phyloP scores from a whole-genome alignment of 139 green algal species.

The Volvox reticuliferus region DNA sequence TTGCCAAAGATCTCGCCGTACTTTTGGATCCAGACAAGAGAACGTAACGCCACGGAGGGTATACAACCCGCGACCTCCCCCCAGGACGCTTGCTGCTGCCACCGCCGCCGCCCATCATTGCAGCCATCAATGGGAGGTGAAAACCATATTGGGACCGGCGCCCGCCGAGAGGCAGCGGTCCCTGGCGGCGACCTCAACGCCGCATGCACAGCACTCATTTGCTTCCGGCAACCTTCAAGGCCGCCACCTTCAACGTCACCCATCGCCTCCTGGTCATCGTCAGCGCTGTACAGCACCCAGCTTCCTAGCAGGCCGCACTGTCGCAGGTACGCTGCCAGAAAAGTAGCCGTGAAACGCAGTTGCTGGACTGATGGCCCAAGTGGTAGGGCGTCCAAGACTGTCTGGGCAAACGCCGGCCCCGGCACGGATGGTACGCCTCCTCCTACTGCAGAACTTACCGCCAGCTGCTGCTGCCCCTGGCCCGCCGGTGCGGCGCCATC shows the following conservation, averaged over 20 bases:
- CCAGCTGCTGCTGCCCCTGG: background rate
- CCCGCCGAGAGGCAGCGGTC: background rate
- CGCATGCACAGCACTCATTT: background rate
- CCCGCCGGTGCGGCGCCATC: background rate
- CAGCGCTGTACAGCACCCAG: slow-evolving; percentile 14
- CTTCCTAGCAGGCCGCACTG: background rate
- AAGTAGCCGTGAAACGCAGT: slow-evolving; percentile 13
- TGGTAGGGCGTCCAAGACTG: background rate
- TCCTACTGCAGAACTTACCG: background rate
- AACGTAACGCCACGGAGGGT: background rate
- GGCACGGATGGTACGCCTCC: background rate
- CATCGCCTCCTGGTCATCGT: background rate
- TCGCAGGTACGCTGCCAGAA: slow-evolving; percentile 9
- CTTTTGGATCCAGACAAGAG: background rate
- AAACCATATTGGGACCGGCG: background rate
- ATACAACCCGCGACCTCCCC: background rate
- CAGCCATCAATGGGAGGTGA: background rate
- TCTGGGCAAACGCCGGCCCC: background rate
- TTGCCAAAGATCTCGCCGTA: background rate
- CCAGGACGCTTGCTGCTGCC: background rate
- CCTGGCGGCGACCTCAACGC: background rate
- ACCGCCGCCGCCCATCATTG: background rate
- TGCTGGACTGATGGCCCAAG: background rate
- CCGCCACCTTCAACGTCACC: background rate
- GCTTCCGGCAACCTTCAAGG: background rate